Evolutionary conservation across 2,329 filamentous ascomycete species (phyloP).

Genomic region (Cladobotryum mycophilum): DNA sequence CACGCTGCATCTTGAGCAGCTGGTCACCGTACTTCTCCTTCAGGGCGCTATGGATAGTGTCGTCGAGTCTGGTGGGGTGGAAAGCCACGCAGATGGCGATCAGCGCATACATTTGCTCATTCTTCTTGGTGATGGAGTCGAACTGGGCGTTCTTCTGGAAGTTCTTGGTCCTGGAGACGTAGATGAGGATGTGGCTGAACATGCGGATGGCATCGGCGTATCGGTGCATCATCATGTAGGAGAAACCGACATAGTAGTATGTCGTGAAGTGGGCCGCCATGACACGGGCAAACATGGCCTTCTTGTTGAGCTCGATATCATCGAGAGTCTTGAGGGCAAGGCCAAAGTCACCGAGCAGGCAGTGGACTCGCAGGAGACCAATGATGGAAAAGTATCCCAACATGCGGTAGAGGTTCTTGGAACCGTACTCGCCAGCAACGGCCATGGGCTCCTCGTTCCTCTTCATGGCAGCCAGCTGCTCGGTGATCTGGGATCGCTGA

Average conservation of each 20-base stretch:
- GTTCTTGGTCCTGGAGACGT: conserved; percentile 98
- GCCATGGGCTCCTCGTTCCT: conserved; percentile 81
- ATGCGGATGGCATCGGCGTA: conserved; percentile 99
- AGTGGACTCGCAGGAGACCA: conserved; percentile 91
- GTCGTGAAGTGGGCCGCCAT: conserved; percentile 99
- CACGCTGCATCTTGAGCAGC: conserved; percentile 91
- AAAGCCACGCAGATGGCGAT: conserved; percentile 99
- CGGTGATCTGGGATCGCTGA: conserved; percentile 94
- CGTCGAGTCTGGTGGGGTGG: conserved; percentile 92
- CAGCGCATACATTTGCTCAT: conserved; percentile 99
- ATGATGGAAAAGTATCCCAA: conserved; percentile 99
- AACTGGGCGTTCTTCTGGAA: conserved; percentile 99
- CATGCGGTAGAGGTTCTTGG: conserved; percentile 93
- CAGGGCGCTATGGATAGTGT: conserved; percentile 97
- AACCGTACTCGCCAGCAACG: conserved; percentile 92
- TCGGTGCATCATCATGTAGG: conserved; percentile 99
- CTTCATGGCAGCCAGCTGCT: conserved; percentile 93
- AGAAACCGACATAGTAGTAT: conserved; percentile 99
- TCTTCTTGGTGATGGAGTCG: conserved; percentile 99
- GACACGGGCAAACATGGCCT: conserved; percentile 98
- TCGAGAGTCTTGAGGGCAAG: conserved; percentile 97
- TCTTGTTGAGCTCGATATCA: conserved; percentile 99
- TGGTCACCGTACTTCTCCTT: conserved; percentile 99
- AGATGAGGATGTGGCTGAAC: conserved; percentile 99
- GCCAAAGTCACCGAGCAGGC: conserved; percentile 93